Evolutionary conservation across 768 basidiomycete genomes (phyloP).

Genomic region (Stropharia rugosoannulata): DNA sequence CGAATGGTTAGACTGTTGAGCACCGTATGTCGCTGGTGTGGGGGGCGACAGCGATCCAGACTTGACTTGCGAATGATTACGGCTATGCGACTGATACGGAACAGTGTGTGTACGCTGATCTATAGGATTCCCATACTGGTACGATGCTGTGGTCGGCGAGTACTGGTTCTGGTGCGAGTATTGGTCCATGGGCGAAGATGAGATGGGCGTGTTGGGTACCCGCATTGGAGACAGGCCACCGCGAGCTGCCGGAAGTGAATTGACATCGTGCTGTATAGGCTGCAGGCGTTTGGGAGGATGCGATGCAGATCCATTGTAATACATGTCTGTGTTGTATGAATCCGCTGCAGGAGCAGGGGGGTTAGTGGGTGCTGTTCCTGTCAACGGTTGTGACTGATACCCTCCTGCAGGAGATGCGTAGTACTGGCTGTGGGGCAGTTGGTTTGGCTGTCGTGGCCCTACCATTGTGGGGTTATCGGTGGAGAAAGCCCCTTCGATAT

Average conservation of each 20-base stretch:
- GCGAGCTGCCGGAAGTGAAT: slow-evolving; percentile 37
- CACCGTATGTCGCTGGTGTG: slow-evolving; percentile 52
- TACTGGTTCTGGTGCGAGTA: slow-evolving; percentile 72
- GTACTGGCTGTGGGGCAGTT: slow-evolving; percentile 44
- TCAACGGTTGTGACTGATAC: slow-evolving; percentile 54
- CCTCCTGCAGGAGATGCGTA: slow-evolving; percentile 53
- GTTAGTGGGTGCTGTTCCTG: slow-evolving; percentile 30
- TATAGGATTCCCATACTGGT: slow-evolving; percentile 42
- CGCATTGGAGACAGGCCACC: slow-evolving; percentile 65
- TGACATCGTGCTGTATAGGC: slow-evolving; percentile 49
- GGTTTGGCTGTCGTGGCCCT: slow-evolving; percentile 40
- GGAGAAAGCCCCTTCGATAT: slow-evolving; percentile 54
- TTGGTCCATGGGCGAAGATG: slow-evolving; percentile 60
- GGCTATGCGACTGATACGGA: slow-evolving; percentile 55
- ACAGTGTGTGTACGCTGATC: slow-evolving; percentile 40
- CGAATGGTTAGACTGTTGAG: slow-evolving; percentile 36
- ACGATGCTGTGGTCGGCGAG: slow-evolving; percentile 56
- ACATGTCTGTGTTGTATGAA: slow-evolving; percentile 54
- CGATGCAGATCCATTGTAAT: slow-evolving; percentile 50
- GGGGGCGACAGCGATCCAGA: slow-evolving; percentile 38
- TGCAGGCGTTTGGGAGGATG: slow-evolving; percentile 57
- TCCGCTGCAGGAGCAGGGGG: slow-evolving; percentile 40
- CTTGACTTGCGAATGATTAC: slow-evolving; percentile 53
- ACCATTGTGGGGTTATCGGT: slow-evolving; percentile 35
- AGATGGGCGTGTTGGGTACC: slow-evolving; percentile 43